Evolutionary conservation across 225 moss, liverwort and hornwort species (phyloP), one percentile per base, ranked within the genome.

Genomic region (Climacium dendroides): DNA sequence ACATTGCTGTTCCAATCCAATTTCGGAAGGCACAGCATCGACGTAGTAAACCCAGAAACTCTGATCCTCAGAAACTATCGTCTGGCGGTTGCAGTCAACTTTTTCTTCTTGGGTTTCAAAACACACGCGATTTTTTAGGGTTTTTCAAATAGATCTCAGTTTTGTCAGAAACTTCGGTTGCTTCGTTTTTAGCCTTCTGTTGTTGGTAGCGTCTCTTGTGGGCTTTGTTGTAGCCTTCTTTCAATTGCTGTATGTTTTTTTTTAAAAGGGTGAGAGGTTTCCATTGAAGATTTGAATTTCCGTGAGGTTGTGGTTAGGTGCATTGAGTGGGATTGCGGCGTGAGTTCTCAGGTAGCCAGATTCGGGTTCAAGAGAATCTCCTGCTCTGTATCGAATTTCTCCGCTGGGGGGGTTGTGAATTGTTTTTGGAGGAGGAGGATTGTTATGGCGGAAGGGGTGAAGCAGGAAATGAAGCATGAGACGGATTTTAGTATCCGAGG

Each of bases 401-500:
- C 74, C 26, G 60, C 37, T 20, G 85, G 57, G 45, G 18, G 16
- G 3, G 26, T 72, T 26, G n/a, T 8, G 30, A n/a, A 60, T 10
- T 48, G 30, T 61, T 74, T 23, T 1, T 23, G 60, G 76, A 90
- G 74, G 86, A 60, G 77, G 82, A 53, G 75, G 63, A 62, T 62
- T 34, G 60, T 47, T 19, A 92, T 92, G 93, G 89, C 85, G 57
- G 89, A 88, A 57, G 79, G 83, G 19, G 79, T 88, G 77, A 77
- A 41, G 37, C 52, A 53, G 53, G 23, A 63, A 11, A 85, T 85
- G 92, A 92, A 90, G 64, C 93, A 93, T 59, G 86, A 88, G 55
- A 92, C 87, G 69, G 79, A 90, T 87, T 93, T 89, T 59, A 88
- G 63, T 39, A 90, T 93, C 75, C 81, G 71, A 75, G 84, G 77